phyloP scores from a whole-genome alignment of 306 rosid species.

The Corylus heterophylla region DNA sequence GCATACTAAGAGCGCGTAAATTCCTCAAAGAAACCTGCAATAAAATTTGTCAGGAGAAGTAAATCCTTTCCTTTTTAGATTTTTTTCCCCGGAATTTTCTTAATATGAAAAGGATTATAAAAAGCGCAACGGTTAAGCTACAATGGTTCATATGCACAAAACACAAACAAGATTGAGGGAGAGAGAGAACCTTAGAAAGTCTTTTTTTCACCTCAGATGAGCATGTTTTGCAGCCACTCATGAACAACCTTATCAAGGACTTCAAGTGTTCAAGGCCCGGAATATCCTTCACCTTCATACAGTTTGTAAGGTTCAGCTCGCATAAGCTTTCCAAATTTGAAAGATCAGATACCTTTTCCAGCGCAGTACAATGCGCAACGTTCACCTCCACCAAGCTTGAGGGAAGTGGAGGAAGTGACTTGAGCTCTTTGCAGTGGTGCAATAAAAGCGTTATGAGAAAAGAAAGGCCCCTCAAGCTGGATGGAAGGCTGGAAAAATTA shows the following conservation, averaged over 20 bases:
- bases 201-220: constrained; percentile 37
- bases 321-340: constrained; percentile 47
- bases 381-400: constrained; percentile 51
- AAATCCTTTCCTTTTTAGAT: background rate
- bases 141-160: too few species aligned
- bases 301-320: constrained; percentile 55
- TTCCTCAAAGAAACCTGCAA: constrained; percentile 61
- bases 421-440: constrained; percentile 40
- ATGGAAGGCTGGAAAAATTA: constrained; percentile 55
- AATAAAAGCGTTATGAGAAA: constrained; percentile 38
- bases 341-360: constrained; percentile 49
- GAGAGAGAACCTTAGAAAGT: constrained; percentile 53
- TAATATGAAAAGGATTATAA: background rate
- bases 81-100: background rate
- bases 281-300: constrained; percentile 49
- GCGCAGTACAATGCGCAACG: constrained; percentile 43
- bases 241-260: constrained; percentile 55
- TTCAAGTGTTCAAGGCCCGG: constrained; percentile 62
- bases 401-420: constrained; percentile 64
- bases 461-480: constrained; percentile 52
- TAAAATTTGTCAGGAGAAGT: background rate
- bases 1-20: constrained; percentile 51
- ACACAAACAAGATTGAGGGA: background rate
- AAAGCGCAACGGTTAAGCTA: too few species aligned
- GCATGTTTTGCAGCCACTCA: constrained; percentile 59